These are phyloP conservation scores for Komagataella populi DNA, from an alignment of 805 yeast genomes.

Conservation along the genomic window DNA sequence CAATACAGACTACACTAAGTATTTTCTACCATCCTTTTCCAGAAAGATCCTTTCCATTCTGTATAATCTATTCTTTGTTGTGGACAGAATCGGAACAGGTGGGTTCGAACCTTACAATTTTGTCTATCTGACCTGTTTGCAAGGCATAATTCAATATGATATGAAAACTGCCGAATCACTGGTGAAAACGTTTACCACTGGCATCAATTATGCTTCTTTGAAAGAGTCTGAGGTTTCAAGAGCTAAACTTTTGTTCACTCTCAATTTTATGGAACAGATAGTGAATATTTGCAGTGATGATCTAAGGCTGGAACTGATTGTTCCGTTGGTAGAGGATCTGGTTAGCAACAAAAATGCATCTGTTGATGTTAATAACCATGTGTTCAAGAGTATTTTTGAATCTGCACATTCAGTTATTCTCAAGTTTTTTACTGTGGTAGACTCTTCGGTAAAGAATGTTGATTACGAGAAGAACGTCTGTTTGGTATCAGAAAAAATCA, in stretches of 20 bases:
- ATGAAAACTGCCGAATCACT: constrained; percentile 13
- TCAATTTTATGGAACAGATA: constrained; percentile 33
- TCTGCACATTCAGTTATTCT: constrained; percentile 51
- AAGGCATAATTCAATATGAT: constrained; percentile 20
- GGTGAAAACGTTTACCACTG: constrained; percentile 15
- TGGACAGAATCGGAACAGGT: constrained; percentile 45
- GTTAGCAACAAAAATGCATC: constrained; percentile 11
- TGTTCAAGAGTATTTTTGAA: constrained; percentile 28
- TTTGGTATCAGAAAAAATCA: constrained; percentile 8
- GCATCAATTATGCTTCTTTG: constrained; percentile 15
- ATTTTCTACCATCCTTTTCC: constrained; percentile 9
- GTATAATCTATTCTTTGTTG: constrained; percentile 30
- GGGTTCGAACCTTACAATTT: constrained; percentile 55
- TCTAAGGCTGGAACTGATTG: constrained; percentile 13
- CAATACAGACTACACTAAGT: constrained; percentile 3
- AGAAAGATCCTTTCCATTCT: constrained; percentile 24
- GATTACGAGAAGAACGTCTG: constrained; percentile 7
- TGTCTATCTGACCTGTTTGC: constrained; percentile 36
- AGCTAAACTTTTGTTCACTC: constrained; percentile 25
- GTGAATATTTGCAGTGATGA: constrained; percentile 19
- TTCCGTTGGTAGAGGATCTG: constrained; percentile 11
- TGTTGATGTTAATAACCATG: constrained; percentile 7
- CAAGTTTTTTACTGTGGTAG: constrained; percentile 12
- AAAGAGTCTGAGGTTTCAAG: constrained; percentile 15
- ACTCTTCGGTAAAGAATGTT: constrained; percentile 7